Percentiles rank a stretch among this genome's conserved stretches.
These are phyloP conservation scores for Coleophoma crateriformis DNA, from an alignment of 2,329 filamentous ascomycete species.

Conservation along the genomic window DNA sequence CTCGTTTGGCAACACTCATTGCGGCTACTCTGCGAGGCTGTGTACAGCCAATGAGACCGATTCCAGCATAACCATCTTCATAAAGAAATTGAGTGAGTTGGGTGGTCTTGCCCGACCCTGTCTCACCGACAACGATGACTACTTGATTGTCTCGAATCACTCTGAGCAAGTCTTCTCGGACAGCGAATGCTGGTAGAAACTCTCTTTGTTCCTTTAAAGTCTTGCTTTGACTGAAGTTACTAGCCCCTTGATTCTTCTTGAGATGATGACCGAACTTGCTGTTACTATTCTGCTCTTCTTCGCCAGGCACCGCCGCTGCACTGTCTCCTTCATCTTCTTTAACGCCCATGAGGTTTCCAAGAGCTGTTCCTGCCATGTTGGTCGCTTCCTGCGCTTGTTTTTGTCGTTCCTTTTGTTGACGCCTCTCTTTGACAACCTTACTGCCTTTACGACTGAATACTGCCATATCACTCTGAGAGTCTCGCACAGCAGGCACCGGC, in stretches of 20 bases:
- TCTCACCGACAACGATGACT: conserved; percentile 93
- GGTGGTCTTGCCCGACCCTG: conserved; percentile 95
- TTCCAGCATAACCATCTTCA: conserved; percentile 86
- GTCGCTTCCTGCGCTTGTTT: conserved; percentile 94
- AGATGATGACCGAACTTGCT: conserved; percentile 88
- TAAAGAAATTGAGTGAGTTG: conserved; percentile 94
- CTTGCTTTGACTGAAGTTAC: conserved; percentile 90
- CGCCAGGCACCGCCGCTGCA: conserved; percentile 69
- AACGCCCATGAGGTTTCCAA: conserved; percentile 93
- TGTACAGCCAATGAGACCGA: conserved; percentile 91
- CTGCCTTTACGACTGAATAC: conserved; percentile 96
- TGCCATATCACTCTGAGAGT: conserved; percentile 97
- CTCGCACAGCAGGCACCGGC: conserved; percentile 85
- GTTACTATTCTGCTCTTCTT: conserved; percentile 57
- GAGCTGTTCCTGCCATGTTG: conserved; percentile 81
- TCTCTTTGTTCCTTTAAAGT: conserved; percentile 86
- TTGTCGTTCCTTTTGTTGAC: conserved; percentile 88
- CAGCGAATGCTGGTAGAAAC: conserved; percentile 90
- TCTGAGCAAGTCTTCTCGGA: conserved; percentile 84
- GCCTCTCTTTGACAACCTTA: conserved; percentile 81
- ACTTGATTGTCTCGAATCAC: conserved; percentile 97
- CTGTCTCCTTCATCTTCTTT: conserved; percentile 93
- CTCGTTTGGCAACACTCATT: conserved; percentile 98
- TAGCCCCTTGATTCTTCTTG: conserved; percentile 81
- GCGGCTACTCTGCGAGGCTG: conserved; percentile 94